phyloP scores from a whole-genome alignment of 345 rosid genomes.

The Tarenaya hassleriana region DNA sequence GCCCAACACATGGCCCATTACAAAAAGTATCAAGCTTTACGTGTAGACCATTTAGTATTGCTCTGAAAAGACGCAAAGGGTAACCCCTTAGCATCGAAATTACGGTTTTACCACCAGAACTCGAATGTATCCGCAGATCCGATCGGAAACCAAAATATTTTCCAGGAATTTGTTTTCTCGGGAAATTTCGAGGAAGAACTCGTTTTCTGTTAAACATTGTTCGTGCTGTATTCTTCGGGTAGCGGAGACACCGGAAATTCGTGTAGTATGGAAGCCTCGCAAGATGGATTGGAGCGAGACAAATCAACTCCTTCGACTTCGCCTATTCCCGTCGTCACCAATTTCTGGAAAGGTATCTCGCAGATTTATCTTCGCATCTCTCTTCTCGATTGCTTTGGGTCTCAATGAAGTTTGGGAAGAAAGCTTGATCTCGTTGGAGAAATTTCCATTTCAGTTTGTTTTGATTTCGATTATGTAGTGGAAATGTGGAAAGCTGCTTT shows the following conservation, averaged over 20 bases:
- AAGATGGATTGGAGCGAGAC: conserved; percentile 71
- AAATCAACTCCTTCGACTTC: conserved; percentile 58
- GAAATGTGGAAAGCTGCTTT: conserved; percentile 17
- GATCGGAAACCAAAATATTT: conserved; percentile 11
- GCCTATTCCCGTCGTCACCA: conserved; percentile 65
- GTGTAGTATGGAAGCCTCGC: conserved; percentile 53
- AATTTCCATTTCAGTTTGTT: conserved; percentile 9
- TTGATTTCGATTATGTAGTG: neutral
- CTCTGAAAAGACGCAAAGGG: conserved; percentile 1
- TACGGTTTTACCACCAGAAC: conserved; percentile 19
- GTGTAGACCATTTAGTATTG: neutral
- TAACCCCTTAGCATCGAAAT: conserved; percentile 40
- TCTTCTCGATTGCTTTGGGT: conserved; percentile 11
- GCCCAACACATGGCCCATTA: too few relatives aligned
- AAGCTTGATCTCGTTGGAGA: conserved; percentile 12
- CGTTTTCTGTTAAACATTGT: conserved; percentile 17
- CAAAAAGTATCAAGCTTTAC: too few relatives aligned
- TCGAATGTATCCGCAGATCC: conserved; percentile 21
- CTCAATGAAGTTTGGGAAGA: conserved; percentile 1
- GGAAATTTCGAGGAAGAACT: conserved; percentile 17
- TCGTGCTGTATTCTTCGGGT: conserved; percentile 12
- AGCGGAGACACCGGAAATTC: conserved; percentile 23
- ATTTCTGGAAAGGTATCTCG: conserved; percentile 85
- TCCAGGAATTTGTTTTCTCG: neutral
- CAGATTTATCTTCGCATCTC: conserved; percentile 1